Evolutionary conservation across 164 flowering plant species (phyloP), one percentile per base, ranked within the genome.

Genomic region (Magnolia changhungtana): DNA sequence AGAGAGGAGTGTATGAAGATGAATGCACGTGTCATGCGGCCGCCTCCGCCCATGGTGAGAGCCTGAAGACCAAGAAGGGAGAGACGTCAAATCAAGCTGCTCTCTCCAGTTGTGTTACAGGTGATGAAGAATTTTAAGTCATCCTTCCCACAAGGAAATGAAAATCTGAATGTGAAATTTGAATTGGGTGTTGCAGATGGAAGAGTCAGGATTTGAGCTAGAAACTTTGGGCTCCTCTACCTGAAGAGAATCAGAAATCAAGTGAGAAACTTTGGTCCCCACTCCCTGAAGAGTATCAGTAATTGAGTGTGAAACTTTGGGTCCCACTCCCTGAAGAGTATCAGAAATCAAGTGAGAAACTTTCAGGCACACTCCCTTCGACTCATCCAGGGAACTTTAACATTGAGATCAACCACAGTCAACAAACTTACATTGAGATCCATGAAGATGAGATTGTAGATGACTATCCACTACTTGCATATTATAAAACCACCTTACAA

Each of bases 391-490:
- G 3, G 45, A 37, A 37, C 45, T 37, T 37, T 37, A 3, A 37
- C 45, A 37, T 37, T 37, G 45, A 37, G 45, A 37, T 37, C 45
- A 31, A 31, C 37, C 4, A 31, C 2, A 4, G 37, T 31, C 4
- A 37, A 37, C 45, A 37, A 37, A 37, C 45, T 37, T 95, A 92
- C 75, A 88, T 93, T 45, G 91, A 90, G 80, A 93, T 93, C 71
- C 91, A 91, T 84, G 98, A 95, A 78, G 96, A 92, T 82, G 97
- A 95, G 77, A 93, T 95, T 77, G 98, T 95, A 8, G 85, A 88
- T 81, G 99, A 95, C 76, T 95, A 95, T 76, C 99, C 98, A 59
- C 80, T 93, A 20, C 98, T 98, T 77, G 90, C 90, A 16, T 93
- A 84, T 83, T 95, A 95, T 79, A 90, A 90, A 77, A 80, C 85